Evolutionary conservation across 495 filamentous ascomycete species (phyloP).

Genomic region (Penicillium malachiteum): DNA sequence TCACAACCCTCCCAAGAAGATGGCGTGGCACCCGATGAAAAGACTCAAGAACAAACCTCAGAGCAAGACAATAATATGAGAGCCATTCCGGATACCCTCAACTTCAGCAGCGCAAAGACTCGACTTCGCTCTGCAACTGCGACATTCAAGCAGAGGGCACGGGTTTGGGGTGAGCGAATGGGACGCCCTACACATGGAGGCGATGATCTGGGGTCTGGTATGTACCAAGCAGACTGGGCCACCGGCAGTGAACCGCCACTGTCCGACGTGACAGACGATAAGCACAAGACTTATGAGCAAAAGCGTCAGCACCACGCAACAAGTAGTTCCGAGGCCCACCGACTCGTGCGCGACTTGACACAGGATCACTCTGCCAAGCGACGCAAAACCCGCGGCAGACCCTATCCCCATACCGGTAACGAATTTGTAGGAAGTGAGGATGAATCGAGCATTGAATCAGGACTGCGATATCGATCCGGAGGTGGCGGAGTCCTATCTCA

Average conservation of each 20-base stretch:
- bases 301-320: slow-evolving; percentile 19
- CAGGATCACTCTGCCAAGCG: slow-evolving; percentile 27
- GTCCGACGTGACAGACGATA: slow-evolving; percentile 32
- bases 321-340: slow-evolving; percentile 28
- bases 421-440: slow-evolving; percentile 14
- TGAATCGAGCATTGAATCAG: slow-evolving; percentile 14
- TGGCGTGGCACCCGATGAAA: background rate
- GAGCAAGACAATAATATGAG: background rate
- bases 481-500: slow-evolving; percentile 37
- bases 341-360: slow-evolving; percentile 33
- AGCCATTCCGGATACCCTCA: background rate
- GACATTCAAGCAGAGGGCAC: slow-evolving; percentile 11
- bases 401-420: slow-evolving; percentile 16
- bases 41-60: background rate
- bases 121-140: background rate
- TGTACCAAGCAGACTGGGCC: slow-evolving; percentile 29
- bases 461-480: slow-evolving; percentile 24
- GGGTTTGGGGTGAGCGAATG: slow-evolving; percentile 8
- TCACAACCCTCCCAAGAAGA: background rate
- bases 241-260: slow-evolving; percentile 24
- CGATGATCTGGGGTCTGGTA: slow-evolving; percentile 25
- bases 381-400: slow-evolving; percentile 20
- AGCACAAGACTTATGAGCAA: slow-evolving; percentile 30
- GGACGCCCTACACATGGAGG: slow-evolving; percentile 24
- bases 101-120: background rate